Conservation (phyloP, 768 basidiomycete genomes). For the Lentinus tigrinus region DNA sequence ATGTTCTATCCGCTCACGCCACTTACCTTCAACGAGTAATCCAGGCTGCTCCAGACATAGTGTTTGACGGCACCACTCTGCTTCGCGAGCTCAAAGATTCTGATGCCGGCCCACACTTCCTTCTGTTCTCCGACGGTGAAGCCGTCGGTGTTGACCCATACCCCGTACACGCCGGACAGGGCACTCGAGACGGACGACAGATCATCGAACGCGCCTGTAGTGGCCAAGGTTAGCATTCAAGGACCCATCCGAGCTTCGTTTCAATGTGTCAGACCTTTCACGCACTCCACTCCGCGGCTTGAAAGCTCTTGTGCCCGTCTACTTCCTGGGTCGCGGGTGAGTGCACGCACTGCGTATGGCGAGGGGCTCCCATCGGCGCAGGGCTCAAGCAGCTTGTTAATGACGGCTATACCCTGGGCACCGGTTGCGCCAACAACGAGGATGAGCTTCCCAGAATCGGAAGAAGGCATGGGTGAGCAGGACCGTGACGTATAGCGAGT, state of each 20-base stretch:
- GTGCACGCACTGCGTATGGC: conserved; percentile 39
- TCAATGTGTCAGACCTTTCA: conserved; percentile 27
- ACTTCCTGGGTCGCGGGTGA: conserved; percentile 36
- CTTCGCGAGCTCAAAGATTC: conserved; percentile 41
- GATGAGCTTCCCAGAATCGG: conserved; percentile 27
- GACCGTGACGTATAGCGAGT: background rate
- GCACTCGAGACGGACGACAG: conserved; percentile 29
- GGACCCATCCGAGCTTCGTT: background rate
- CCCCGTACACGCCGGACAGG: conserved; percentile 34
- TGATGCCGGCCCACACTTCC: conserved; percentile 38
- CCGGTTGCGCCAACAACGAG: conserved; percentile 47
- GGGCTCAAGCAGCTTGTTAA: conserved; percentile 37
- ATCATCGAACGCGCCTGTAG: conserved; percentile 20
- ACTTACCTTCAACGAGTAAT: conserved; percentile 38
- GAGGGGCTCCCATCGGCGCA: conserved; percentile 36
- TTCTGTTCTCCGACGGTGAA: conserved; percentile 42
- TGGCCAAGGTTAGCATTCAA: background rate
- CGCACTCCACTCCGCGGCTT: conserved; percentile 35
- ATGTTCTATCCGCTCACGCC: background rate
- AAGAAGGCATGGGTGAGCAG: no score
- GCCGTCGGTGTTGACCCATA: conserved; percentile 34
- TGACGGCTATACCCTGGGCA: conserved; percentile 41
- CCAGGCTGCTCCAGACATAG: conserved; percentile 41
- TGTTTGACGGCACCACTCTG: conserved; percentile 34
- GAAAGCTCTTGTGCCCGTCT: conserved; percentile 35